Evolutionary conservation across 371 early-diverging fungal genomes (phyloP), one percentile per base, ranked within the genome.

Genomic region (Choanephora cucurbitarum): DNA sequence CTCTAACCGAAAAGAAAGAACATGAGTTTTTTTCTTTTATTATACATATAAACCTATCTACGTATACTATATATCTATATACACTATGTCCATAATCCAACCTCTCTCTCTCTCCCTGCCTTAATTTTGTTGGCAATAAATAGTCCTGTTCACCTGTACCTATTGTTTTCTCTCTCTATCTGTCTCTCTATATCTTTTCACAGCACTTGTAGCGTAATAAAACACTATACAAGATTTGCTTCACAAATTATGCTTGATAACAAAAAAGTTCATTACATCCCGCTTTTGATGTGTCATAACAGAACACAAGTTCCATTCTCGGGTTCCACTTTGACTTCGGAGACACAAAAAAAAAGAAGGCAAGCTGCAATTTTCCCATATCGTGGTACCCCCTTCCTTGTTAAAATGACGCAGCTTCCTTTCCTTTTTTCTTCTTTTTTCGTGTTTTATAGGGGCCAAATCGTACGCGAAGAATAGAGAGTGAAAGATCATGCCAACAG

Each of bases 401-500:
- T 37, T 14, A 37, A 37, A 14, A 37, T 37, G 37, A 37, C 37
- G 37, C 37, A 28, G 28, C 21, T 40, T 34, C 18, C 14, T 40
- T 37, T 40, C 2, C 10, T 22, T 23, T 39, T 22, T 50, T 22
- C 19, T 39, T 14, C 0, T 37, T 4, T 8, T 6, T 49, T 13
- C 10, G 4, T 23, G 2, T 23, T 23, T 46, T 37, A 6, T 37
- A 37, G 37, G 37, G 37, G 37, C 28, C 28, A 28, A 28, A 21
- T 2, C 11, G 6, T 5, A 45, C 5, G 9, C 5, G 28, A 28
- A 7, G 7, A 28, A 28, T 28, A 28, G 28, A 28, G 24, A 42
- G 23, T 10, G 39, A 22, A 51, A 19, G 41, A 51, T 7, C 23
- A 42, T 37, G 13, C 37, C n/a, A 21, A 17, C 14, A 56, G 56